phyloP scores from a whole-genome alignment of 768 basidiomycete species.

The Lanmaoa pseudosensibilis region DNA sequence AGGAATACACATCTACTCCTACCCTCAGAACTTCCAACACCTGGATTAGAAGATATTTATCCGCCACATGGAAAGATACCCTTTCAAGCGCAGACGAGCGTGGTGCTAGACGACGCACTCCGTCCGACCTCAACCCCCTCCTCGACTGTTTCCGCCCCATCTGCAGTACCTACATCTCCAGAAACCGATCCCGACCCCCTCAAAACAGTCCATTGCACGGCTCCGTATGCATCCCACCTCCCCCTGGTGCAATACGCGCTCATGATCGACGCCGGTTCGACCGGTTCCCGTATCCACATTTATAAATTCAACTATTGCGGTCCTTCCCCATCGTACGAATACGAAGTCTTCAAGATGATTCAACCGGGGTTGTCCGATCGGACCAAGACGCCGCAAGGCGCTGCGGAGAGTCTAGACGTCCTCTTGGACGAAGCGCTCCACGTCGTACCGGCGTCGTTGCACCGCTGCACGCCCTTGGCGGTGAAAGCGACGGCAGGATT shows the following conservation, averaged over 20 bases:
- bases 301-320: constrained; percentile 97
- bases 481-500: constrained; percentile 94
- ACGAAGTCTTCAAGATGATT: constrained; percentile 86
- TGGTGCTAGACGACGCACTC: background rate
- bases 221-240: constrained; percentile 46
- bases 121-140: constrained; percentile 1
- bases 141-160: background rate
- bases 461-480: constrained; percentile 77
- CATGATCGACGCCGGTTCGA: constrained; percentile 98
- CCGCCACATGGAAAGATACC: constrained; percentile 21
- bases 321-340: constrained; percentile 76
- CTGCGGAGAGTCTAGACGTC: constrained; percentile 75
- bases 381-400: constrained; percentile 56
- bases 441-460: constrained; percentile 67
- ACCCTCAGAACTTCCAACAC: constrained; percentile 14
- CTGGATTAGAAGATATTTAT: constrained; percentile 26
- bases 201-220: constrained; percentile 70
- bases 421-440: constrained; percentile 78
- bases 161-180: constrained; percentile 49
- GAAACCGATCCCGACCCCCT: constrained; percentile 74
- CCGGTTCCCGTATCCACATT: constrained; percentile 94
- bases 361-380: constrained; percentile 78
- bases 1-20: background rate
- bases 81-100: background rate
- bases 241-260: constrained; percentile 87